Conservation (phyloP, 768 basidiomycete genomes). For the Rhizopogon roseolus region DNA sequence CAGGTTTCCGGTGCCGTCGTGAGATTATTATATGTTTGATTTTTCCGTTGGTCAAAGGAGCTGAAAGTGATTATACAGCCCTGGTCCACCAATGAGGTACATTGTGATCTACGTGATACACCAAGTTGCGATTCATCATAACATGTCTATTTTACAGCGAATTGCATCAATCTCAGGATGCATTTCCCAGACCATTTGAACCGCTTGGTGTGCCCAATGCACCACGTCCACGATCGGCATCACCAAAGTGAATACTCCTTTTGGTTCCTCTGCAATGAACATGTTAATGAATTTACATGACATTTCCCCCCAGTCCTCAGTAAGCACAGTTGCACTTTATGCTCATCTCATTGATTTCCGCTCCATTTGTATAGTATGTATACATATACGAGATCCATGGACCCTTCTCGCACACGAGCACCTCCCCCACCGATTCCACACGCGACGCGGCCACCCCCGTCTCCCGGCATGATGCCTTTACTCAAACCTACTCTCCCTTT, state of each 20-base stretch:
- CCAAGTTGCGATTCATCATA: not conserved
- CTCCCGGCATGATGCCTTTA: not conserved
- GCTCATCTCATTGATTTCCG: slow-evolving; percentile 8
- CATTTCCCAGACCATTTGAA: slow-evolving; percentile 12
- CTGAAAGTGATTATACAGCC: slow-evolving; percentile 9
- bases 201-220: slow-evolving; percentile 14
- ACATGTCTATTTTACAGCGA: not conserved
- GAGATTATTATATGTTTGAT: not conserved
- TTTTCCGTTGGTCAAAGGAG: not conserved
- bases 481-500: not conserved
- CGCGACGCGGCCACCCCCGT: slow-evolving; percentile 12
- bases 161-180: slow-evolving; percentile 11
- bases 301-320: slow-evolving; percentile 12
- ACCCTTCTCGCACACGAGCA: not conserved
- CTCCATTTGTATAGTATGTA: slow-evolving; percentile 7
- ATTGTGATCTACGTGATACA: not conserved
- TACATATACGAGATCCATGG: slow-evolving; percentile 7
- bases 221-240: slow-evolving; percentile 11
- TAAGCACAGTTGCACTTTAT: slow-evolving; percentile 16
- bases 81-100: slow-evolving; percentile 12
- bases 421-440: not conserved
- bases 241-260: slow-evolving; percentile 15
- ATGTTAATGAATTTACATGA: slow-evolving; percentile 2
- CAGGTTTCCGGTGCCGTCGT: slow-evolving; percentile 14
- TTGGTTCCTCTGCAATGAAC: not conserved